Base-by-base conservation (phyloP, 805 yeast species). In the Candida sanyiensis region DNA sequence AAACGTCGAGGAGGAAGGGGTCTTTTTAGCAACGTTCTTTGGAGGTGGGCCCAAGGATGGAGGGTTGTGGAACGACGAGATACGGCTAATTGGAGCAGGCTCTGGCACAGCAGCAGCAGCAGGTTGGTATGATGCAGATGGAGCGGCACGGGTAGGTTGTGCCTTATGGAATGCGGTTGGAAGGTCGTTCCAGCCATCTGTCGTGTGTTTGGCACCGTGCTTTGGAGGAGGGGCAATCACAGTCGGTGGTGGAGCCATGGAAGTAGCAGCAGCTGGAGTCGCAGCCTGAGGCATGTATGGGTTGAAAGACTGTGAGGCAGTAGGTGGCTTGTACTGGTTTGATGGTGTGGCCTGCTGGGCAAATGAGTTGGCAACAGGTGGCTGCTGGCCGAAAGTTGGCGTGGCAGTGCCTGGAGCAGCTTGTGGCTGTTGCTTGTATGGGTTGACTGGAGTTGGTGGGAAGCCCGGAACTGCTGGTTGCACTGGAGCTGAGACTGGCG, bases 131-230 rank as follows among this genome's bases (percentile, higher is more conserved):
- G 32, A 62, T 13, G 67, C 63, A 6, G 73, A 62, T 13, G 74
- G 70, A 22, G 70, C 63, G 27, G 71, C 64, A 37, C 72, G 71
- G 8, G 70, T 59, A 21, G 50, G 47, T 29, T 44, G 48, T 6
- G 38, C 27, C 19, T 51, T 53, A 33, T 70, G 70, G 61, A 71
- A 71, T 8, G 69, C 61, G 9, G 73, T 68, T 35, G 87, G 86
- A 44, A 80, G 61, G 52, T 79, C 85, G 50, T 79, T 80, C 86
- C 87, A 80, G 4, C 85, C 86, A 27, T 79, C 84, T 27, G 73
- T 73, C 30, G 75, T 75, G 38, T 59, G 61, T 40, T 68, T 71
- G 28, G 43, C 46, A 8, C 37, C 35, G n/a, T 43, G 48, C 49
- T 47, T 49, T 19, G 56, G 59, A 29, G 57, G 59, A 24, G 57